Evolutionary conservation across 2,329 filamentous ascomycete genomes (phyloP).

Genomic region (Tolypocladium ovalisporum): DNA sequence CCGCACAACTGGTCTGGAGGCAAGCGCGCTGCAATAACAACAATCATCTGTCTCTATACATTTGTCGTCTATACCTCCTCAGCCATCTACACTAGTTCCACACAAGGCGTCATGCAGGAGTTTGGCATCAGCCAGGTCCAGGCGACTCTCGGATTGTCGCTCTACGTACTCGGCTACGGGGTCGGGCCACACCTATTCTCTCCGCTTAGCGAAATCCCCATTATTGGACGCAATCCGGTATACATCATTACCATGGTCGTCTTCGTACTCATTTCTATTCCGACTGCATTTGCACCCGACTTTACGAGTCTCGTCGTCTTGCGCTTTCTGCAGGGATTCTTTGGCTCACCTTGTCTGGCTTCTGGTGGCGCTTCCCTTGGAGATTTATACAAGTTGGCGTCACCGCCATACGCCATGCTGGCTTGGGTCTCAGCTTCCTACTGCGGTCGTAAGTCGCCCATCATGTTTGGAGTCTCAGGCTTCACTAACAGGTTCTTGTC

Average conservation of each 20-base stretch:
- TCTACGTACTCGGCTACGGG: conserved; percentile 55
- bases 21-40: conserved; percentile 30
- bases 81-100: conserved; percentile 35
- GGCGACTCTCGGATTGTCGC: conserved; percentile 45
- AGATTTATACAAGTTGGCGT: conserved; percentile 42
- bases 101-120: conserved; percentile 34
- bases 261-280: conserved; percentile 57
- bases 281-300: conserved; percentile 50
- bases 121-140: conserved; percentile 42
- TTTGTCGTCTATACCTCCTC: conserved; percentile 45
- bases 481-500: conserved; percentile 3
- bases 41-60: conserved; percentile 44
- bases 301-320: conserved; percentile 53
- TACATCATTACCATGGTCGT: conserved; percentile 59
- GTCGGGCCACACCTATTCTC: conserved; percentile 55
- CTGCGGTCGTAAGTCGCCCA: conserved; percentile 27
- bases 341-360: conserved; percentile 54
- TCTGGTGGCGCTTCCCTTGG: conserved; percentile 41
- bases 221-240: conserved; percentile 55
- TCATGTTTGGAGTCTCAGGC: background rate
- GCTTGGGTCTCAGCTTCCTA: conserved; percentile 46
- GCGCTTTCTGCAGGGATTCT: conserved; percentile 55
- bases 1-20: conserved; percentile 43
- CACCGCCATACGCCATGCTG: conserved; percentile 47
- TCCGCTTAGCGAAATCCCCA: conserved; percentile 55